phyloP scores from a whole-genome alignment of 139 green algal genomes.

The Tetradesmus obliquus region DNA sequence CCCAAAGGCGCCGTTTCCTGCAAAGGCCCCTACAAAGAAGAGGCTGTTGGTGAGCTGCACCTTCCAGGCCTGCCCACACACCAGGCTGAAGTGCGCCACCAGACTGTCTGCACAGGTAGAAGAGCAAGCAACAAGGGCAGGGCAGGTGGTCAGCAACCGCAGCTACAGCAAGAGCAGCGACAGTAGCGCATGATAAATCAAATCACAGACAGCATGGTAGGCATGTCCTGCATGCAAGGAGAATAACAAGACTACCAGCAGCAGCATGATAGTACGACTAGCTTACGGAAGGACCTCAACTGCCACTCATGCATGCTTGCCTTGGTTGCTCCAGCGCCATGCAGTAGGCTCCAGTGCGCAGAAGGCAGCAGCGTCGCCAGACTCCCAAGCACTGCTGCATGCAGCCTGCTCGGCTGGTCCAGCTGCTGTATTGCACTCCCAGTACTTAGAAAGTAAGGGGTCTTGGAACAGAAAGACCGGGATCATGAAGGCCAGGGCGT shows the following conservation, averaged over 20 bases:
- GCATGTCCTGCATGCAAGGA: background rate
- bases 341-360: background rate
- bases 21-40: background rate
- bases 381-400: background rate
- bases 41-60: constrained; percentile 19
- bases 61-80: constrained; percentile 22
- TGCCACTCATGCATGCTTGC: background rate
- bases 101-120: constrained; percentile 13
- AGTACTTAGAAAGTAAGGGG: background rate
- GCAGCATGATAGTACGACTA: too few species aligned
- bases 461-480: background rate
- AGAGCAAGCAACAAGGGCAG: background rate
- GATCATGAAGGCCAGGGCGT: background rate
- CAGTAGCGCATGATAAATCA: background rate
- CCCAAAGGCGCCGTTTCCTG: background rate
- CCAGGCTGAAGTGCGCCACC: background rate
- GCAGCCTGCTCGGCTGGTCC: background rate
- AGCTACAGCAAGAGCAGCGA: background rate
- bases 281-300: too few species aligned
- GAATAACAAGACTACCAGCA: too few species aligned
- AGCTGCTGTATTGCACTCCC: background rate
- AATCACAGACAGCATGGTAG: background rate
- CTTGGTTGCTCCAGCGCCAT: constrained; percentile 1
- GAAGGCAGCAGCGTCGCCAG: background rate
- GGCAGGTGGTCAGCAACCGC: background rate